Percentiles rank a stretch among this genome's conserved stretches.
phyloP scores from a whole-genome alignment of 163 green algal species.

The Chloromonas sp. region DNA sequence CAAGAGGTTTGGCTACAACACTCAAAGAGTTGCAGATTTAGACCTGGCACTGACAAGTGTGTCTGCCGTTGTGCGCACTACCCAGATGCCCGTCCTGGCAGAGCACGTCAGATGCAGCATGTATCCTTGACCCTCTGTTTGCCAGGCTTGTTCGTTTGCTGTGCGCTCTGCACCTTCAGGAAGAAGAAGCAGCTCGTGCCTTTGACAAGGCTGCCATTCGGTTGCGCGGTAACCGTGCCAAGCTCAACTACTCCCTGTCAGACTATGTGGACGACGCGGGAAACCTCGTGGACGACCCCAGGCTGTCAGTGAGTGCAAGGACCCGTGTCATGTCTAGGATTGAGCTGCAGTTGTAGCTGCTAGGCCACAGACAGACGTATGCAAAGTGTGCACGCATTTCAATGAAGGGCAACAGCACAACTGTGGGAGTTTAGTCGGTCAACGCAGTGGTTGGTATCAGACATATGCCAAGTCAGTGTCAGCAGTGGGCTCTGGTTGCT shows the following conservation, averaged over 20 bases:
- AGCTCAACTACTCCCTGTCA: slow-evolving; percentile 52
- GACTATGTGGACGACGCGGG: slow-evolving; percentile 47
- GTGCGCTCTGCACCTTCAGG: slow-evolving; percentile 8
- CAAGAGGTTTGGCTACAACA: too few species aligned
- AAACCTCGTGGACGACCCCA: slow-evolving; percentile 36
- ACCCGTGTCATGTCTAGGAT: background rate
- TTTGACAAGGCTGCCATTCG: slow-evolving; percentile 57
- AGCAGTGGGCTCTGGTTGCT: too few species aligned
- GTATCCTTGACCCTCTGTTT: too few species aligned
- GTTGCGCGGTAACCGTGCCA: slow-evolving; percentile 40
- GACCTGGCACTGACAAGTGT: too few species aligned
- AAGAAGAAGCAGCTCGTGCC: slow-evolving; percentile 47
- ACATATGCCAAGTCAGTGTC: too few species aligned
- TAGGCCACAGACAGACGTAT: background rate
- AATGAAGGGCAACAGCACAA: background rate
- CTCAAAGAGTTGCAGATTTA: too few species aligned
- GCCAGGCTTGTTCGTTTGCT: background rate
- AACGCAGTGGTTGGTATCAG: background rate
- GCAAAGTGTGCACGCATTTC: background rate
- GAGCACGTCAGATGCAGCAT: too few species aligned
- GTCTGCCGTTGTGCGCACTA: too few species aligned
- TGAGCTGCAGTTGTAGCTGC: background rate
- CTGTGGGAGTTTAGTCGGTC: background rate
- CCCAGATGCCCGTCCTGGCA: too few species aligned
- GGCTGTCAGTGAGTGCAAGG: slow-evolving; percentile 17